These are phyloP conservation scores for Suhomyces xylopsoci DNA, from an alignment of 805 yeast species.

Conservation along the genomic window DNA sequence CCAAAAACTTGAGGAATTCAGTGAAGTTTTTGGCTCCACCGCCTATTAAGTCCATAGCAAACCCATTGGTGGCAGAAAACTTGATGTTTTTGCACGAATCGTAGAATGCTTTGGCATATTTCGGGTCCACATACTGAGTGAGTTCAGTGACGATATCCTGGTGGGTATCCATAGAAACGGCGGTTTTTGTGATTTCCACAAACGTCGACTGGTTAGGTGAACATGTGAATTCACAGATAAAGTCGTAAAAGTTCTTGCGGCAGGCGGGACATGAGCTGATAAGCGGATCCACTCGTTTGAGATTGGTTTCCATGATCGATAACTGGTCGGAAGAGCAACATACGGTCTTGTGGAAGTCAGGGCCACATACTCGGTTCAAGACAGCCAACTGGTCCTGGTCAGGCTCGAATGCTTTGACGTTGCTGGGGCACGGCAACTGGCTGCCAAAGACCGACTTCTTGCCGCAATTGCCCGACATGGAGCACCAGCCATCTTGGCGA, in stretches of 20 bases:
- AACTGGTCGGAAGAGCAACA: conserved; percentile 77
- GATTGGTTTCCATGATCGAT: conserved; percentile 42
- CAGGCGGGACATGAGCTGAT: conserved; percentile 81
- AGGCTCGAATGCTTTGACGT: conserved; percentile 48
- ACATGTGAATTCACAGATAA: conserved; percentile 88
- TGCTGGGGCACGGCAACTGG: conserved; percentile 73
- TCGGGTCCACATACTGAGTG: conserved; percentile 55
- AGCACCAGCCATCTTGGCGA: conserved; percentile 48
- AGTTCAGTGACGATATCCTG: conserved; percentile 67
- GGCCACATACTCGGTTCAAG: conserved; percentile 67
- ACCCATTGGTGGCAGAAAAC: conserved; percentile 92
- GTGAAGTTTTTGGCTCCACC: conserved; percentile 86
- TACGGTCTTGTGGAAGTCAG: conserved; percentile 48
- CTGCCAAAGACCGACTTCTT: conserved; percentile 75
- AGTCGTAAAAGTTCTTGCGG: conserved; percentile 72
- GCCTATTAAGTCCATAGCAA: conserved; percentile 94
- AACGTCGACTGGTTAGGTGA: conserved; percentile 79
- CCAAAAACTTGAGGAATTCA: conserved; percentile 80
- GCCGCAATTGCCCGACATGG: conserved; percentile 70
- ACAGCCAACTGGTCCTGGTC: conserved; percentile 41
- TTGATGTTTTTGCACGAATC: conserved; percentile 87
- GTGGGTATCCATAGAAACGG: conserved; percentile 47
- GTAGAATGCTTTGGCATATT: conserved; percentile 62
- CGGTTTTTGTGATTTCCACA: conserved; percentile 60
- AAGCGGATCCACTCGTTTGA: conserved; percentile 40